phyloP scores from a whole-genome alignment of 2,329 filamentous ascomycete species.

The Ophidiomyces ophidiicola region DNA sequence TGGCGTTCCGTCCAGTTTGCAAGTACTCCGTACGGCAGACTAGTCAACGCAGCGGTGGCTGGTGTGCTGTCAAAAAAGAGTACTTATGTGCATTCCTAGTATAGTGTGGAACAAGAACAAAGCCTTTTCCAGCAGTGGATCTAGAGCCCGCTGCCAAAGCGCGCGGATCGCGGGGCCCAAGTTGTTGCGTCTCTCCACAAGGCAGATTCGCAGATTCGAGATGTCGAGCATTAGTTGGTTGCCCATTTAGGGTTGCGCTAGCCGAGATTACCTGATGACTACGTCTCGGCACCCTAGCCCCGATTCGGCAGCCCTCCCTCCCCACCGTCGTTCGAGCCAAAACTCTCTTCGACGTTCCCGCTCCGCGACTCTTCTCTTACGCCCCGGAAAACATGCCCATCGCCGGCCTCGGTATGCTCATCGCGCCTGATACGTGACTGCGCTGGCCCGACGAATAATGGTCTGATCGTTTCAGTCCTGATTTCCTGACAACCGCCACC shows the following conservation, averaged over 20 bases:
- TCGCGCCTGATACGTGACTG: conserved; percentile 6
- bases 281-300: conserved; percentile 5
- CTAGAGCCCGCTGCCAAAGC: too few relatives aligned
- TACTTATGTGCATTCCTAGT: too few relatives aligned
- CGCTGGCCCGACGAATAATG: conserved; percentile 1
- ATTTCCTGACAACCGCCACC: background rate
- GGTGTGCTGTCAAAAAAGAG: too few relatives aligned
- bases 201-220: conserved; percentile 3
- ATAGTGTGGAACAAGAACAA: too few relatives aligned
- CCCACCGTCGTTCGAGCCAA: conserved; percentile 4
- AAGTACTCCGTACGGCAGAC: too few relatives aligned
- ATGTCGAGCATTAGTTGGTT: conserved; percentile 1
- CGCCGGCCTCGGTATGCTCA: background rate
- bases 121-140: too few relatives aligned
- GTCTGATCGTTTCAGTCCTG: background rate
- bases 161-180: too few relatives aligned
- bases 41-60: too few relatives aligned
- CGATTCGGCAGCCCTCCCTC: conserved; percentile 2
- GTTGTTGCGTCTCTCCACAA: too few relatives aligned
- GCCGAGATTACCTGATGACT: conserved; percentile 1
- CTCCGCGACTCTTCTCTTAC: background rate
- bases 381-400: conserved; percentile 1
- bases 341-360: too few relatives aligned
- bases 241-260: conserved; percentile 7
- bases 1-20: too few relatives aligned